A percentile compares a stretch with the other conserved stretches of the same genome.
Conservation (phyloP, 2,329 filamentous ascomycete genomes). For the Aspergillus sp. region DNA sequence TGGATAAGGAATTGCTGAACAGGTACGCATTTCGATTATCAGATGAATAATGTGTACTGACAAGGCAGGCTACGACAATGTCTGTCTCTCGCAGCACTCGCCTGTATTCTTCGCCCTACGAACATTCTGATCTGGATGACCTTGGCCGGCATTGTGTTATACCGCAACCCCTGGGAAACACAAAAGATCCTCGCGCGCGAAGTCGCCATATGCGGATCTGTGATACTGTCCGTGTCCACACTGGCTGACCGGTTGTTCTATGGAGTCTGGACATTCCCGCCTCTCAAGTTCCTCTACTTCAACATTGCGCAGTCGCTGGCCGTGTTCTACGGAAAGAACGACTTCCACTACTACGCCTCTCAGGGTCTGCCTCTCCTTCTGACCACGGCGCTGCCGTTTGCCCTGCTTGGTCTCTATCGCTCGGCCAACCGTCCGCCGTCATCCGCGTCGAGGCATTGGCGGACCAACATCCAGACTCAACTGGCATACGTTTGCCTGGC, state of each 20-base stretch:
- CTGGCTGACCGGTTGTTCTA: constrained; percentile 73
- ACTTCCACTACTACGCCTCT: constrained; percentile 86
- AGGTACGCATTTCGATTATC: constrained; percentile 16
- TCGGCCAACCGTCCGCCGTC: constrained; percentile 34
- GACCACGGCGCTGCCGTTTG: constrained; percentile 75
- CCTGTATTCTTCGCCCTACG: constrained; percentile 81
- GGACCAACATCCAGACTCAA: constrained; percentile 41
- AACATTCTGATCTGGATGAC: constrained; percentile 79
- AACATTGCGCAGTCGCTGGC: constrained; percentile 84
- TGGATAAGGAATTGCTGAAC: constrained; percentile 6
- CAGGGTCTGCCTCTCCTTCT: constrained; percentile 84
- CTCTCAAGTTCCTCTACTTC: constrained; percentile 79
- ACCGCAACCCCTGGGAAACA: constrained; percentile 36
- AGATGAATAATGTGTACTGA: constrained; percentile 4
- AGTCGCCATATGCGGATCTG: constrained; percentile 53
- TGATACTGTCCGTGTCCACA: constrained; percentile 57
- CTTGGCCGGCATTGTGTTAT: constrained; percentile 52
- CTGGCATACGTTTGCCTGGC: constrained; percentile 54
- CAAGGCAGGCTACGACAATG: constrained; percentile 52
- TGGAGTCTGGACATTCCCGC: constrained; percentile 78
- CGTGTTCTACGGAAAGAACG: constrained; percentile 85
- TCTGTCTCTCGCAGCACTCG: constrained; percentile 68
- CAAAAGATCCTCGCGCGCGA: constrained; percentile 56
- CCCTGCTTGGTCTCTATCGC: constrained; percentile 56
- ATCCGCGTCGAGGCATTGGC: constrained; percentile 22